Percentiles rank a stretch among this genome's conserved stretches.
These are phyloP conservation scores for Wickerhamomyces sydowiorum DNA, from an alignment of 805 yeast genomes.

Conservation along the genomic window DNA sequence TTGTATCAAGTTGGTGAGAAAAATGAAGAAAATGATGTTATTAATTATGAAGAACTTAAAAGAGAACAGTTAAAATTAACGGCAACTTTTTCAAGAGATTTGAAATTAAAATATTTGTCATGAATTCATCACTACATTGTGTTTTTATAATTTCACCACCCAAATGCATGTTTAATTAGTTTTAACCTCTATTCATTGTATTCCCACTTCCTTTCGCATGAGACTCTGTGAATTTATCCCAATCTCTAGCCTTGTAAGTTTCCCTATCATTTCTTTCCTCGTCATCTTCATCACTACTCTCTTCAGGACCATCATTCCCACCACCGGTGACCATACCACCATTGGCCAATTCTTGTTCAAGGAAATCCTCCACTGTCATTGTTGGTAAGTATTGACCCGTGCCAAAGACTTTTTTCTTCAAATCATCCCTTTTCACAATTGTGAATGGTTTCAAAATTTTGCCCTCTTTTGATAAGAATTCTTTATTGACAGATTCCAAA, in stretches of 20 bases:
- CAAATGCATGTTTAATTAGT: not conserved
- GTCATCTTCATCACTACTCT: constrained; percentile 49
- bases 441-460: constrained; percentile 83
- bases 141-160: too few relatives aligned
- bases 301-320: constrained; percentile 28
- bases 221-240: constrained; percentile 92
- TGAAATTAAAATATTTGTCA: not conserved
- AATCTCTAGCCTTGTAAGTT: constrained; percentile 71
- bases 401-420: constrained; percentile 68
- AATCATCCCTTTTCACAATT: constrained; percentile 52
- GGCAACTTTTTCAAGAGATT: not conserved
- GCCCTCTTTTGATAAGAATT: constrained; percentile 64
- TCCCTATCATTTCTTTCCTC: constrained; percentile 51
- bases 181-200: constrained; percentile 59
- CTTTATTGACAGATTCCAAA: constrained; percentile 46
- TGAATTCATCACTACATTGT: not conserved
- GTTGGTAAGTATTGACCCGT: constrained; percentile 93
- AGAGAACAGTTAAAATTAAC: not conserved
- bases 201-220: constrained; percentile 90
- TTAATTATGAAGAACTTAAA: not conserved
- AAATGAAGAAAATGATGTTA: not conserved
- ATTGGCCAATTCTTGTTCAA: constrained; percentile 78
- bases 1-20: not conserved
- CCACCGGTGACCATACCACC: constrained; percentile 70
- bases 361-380: constrained; percentile 87